Base-by-base conservation (phyloP, 345 rosid genomes). In the Gossypium raimondii region DNA sequence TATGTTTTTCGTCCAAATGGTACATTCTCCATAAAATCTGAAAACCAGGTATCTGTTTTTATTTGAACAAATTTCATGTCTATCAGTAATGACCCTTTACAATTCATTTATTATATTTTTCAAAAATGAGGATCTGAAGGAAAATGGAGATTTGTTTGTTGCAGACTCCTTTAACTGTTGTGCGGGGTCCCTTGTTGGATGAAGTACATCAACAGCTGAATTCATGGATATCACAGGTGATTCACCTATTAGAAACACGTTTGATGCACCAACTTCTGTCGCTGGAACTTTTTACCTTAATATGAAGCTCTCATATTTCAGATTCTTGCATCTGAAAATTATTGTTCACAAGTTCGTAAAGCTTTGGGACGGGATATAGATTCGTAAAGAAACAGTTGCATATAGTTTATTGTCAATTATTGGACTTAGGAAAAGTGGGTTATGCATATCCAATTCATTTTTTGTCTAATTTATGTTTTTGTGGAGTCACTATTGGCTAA, bases 201-300 rank as follows among this genome's bases (percentile, higher is more conserved):
- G 98, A 94, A 89, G 91, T 90, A 57, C 97, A 89, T 80, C 88
- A 89, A 41, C 84, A 84, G 78, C 72, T 87, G 58, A 92, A 85
- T 80, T 81, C 91, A 43, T 94, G 97, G 97, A 81, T 92, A 85
- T 87, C 94, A 67, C 98, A 94, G 97, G 98, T 94, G 70, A 65
- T 53, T 66, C 67, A 14, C 64, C 60, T 68, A 67, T 48, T 67
- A 25, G 66, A 67, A 66, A 10, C 20, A 22, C 47, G 73, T 76
- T 52, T 34, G 51, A 67, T 64, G 72, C 53, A 74, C 41, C 41
- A 67, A 58, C 50, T 60, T 64, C 62, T 55, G 16, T 61, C 74
- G 48, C 50, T 14, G 65, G 51, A 43, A 73, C 56, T 50, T 62
- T 43, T 45, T 56, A 47, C 55, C 77, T 41, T 71, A 29, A 47